Conservation (phyloP, 345 rosid species). For the Toxicodendron radicans region DNA sequence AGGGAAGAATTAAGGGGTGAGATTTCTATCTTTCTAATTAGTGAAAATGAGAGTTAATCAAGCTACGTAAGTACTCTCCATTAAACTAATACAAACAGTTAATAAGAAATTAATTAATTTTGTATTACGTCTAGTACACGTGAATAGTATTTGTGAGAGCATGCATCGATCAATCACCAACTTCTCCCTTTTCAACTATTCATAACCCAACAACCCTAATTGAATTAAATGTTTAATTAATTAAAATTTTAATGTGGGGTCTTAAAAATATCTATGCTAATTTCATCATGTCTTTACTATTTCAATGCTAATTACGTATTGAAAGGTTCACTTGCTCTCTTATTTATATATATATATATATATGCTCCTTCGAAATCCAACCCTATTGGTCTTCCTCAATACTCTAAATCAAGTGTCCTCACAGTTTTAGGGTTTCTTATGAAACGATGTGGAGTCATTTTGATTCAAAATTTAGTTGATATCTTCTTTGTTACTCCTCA, state of each 20-base stretch:
- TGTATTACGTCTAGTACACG: conserved; percentile 37
- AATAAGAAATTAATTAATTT: background rate
- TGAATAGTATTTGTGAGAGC: conserved; percentile 31
- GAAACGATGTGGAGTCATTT: conserved; percentile 13
- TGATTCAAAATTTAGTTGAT: conserved; percentile 12
- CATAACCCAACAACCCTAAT: conserved; percentile 39
- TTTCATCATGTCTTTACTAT: conserved; percentile 54
- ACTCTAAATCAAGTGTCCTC: too few relatives aligned
- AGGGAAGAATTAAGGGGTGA: background rate
- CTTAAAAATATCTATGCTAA: conserved; percentile 38
- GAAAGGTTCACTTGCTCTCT: conserved; percentile 24
- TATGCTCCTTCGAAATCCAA: background rate
- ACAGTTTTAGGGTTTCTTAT: conserved; percentile 22
- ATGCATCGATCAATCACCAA: conserved; percentile 25
- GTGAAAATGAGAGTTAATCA: conserved; percentile 29
- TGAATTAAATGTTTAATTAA: background rate
- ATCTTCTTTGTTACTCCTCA: conserved; percentile 35
- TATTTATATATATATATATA: too few relatives aligned
- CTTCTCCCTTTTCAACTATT: conserved; percentile 26
- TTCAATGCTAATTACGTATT: conserved; percentile 38
- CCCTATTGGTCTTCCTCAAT: conserved; percentile 18
- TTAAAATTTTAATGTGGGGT: conserved; percentile 32
- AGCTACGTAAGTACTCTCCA: conserved; percentile 16
- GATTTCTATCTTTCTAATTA: conserved; percentile 18
- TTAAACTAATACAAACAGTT: conserved; percentile 20